phyloP scores from a whole-genome alignment of 2,329 filamentous ascomycete species.

The Aspergillus cejpii region DNA sequence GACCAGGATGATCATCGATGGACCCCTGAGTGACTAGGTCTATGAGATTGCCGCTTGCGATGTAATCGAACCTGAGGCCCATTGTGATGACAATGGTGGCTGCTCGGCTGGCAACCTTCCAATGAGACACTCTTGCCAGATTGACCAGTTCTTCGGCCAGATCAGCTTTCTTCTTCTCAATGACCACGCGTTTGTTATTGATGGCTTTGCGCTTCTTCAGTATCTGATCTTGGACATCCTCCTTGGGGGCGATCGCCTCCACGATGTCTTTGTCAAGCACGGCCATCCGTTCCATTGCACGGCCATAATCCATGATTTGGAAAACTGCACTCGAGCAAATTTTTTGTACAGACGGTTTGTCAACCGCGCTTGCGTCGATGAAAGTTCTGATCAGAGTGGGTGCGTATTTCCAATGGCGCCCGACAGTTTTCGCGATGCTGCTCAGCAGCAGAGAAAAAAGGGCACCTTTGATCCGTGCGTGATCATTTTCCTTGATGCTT shows the following conservation, averaged over 20 bases:
- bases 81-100: constrained; percentile 86
- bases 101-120: constrained; percentile 90
- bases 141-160: constrained; percentile 76
- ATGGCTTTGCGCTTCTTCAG: constrained; percentile 66
- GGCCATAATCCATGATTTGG: constrained; percentile 85
- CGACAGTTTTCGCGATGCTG: constrained; percentile 76
- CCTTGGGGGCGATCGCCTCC: constrained; percentile 61
- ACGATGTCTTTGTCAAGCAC: constrained; percentile 67
- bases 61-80: constrained; percentile 81
- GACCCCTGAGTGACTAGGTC: constrained; percentile 75
- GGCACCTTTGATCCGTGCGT: constrained; percentile 87
- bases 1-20: constrained; percentile 81
- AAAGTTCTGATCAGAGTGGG: constrained; percentile 84
- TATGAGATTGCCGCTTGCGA: constrained; percentile 75
- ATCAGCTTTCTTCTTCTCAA: constrained; percentile 75
- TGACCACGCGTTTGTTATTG: constrained; percentile 62
- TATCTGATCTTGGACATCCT: constrained; percentile 52
- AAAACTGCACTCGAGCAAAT: constrained; percentile 75
- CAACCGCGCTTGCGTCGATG: constrained; percentile 80
- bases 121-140: constrained; percentile 72
- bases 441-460: constrained; percentile 88
- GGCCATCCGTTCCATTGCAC: constrained; percentile 77
- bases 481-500: constrained; percentile 72
- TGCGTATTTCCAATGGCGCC: constrained; percentile 90
- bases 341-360: constrained; percentile 91